phyloP scores from a whole-genome alignment of 495 filamentous ascomycete species.

The Daldinia decipiens region DNA sequence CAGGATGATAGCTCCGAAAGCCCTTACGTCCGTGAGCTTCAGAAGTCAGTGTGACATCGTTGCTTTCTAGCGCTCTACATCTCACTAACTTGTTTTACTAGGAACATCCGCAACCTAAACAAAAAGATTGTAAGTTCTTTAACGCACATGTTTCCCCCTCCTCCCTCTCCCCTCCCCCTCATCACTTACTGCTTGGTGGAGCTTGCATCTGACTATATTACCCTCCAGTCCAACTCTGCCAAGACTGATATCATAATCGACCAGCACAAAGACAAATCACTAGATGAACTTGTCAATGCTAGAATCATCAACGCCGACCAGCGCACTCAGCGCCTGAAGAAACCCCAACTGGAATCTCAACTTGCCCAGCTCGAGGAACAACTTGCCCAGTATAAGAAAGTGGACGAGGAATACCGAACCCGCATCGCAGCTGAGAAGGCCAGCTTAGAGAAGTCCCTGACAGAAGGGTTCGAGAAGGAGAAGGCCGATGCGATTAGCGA shows the following conservation, averaged over 20 bases:
- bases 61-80: background rate
- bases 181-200: background rate
- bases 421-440: slow-evolving; percentile 75
- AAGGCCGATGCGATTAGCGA: slow-evolving; percentile 67
- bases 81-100: slow-evolving; percentile 52
- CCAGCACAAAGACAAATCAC: slow-evolving; percentile 76
- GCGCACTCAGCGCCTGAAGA: slow-evolving; percentile 87
- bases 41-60: slow-evolving; percentile 70
- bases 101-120: slow-evolving; percentile 82
- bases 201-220: slow-evolving; percentile 22
- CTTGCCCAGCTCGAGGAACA: slow-evolving; percentile 84
- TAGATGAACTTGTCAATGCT: slow-evolving; percentile 82
- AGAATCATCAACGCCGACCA: slow-evolving; percentile 95
- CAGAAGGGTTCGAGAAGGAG: slow-evolving; percentile 77
- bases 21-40: slow-evolving; percentile 82
- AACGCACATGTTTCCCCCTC: slow-evolving; percentile 5
- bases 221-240: slow-evolving; percentile 71
- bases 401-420: slow-evolving; percentile 79
- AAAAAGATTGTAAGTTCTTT: slow-evolving; percentile 83
- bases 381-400: slow-evolving; percentile 81
- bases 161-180: background rate
- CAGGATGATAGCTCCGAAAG: slow-evolving; percentile 69
- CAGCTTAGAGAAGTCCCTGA: slow-evolving; percentile 73
- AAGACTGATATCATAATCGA: slow-evolving; percentile 83
- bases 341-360: slow-evolving; percentile 81